Conservation (phyloP, 176 grass and related monocot genomes). For the Lolium perenne region DNA sequence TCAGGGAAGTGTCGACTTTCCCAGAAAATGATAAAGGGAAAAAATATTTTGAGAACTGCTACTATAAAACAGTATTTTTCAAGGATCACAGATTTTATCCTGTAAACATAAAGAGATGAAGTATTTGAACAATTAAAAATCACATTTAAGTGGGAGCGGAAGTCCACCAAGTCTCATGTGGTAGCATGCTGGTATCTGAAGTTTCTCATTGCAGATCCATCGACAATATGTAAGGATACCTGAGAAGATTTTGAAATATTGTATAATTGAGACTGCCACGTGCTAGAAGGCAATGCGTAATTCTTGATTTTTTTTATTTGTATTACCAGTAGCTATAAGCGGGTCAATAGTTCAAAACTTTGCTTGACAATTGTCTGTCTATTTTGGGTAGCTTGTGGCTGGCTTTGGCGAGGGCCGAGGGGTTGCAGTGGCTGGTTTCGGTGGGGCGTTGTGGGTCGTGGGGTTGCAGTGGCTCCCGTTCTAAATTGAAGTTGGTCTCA, state of each 20-base stretch:
- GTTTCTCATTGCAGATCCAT: conserved; percentile 6
- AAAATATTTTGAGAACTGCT: conserved; percentile 14
- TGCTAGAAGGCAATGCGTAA: neutral
- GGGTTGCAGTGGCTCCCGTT: too few relatives aligned
- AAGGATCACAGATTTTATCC: neutral
- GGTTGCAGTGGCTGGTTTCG: too few relatives aligned
- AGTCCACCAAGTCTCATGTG: neutral
- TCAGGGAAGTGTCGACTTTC: too few relatives aligned
- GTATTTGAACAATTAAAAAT: conserved; percentile 3
- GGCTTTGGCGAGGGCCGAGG: too few relatives aligned
- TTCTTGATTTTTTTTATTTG: too few relatives aligned
- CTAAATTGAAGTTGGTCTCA: too few relatives aligned
- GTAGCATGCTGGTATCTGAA: conserved; percentile 20
- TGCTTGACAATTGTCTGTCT: too few relatives aligned
- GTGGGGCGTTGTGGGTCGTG: too few relatives aligned
- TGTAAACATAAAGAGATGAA: conserved; percentile 6
- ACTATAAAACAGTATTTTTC: conserved; percentile 14
- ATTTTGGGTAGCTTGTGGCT: too few relatives aligned
- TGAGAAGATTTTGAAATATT: neutral
- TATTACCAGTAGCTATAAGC: too few relatives aligned
- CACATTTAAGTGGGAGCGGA: neutral
- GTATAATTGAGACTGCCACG: conserved; percentile 1
- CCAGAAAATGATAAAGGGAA: too few relatives aligned
- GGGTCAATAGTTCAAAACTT: too few relatives aligned
- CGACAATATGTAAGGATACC: conserved; percentile 26